Evolutionary conservation across 257 asterid genomes (phyloP).

Genomic region (Knoxia roxburghii): DNA sequence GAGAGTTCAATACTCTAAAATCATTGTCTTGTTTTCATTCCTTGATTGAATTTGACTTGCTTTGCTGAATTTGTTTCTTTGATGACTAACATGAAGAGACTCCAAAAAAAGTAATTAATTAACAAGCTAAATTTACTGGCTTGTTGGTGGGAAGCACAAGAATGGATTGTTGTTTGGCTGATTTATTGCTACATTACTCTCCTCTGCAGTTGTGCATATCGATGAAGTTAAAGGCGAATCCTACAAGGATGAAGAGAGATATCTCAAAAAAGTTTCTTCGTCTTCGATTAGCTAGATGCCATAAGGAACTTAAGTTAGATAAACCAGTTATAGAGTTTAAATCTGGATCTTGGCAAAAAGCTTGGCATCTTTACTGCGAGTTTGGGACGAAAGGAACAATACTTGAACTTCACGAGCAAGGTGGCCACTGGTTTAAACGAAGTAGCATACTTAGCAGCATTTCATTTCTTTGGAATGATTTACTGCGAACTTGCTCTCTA

Average conservation of each 20-base stretch:
- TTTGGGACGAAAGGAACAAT: conserved; percentile 74
- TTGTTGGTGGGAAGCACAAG: neutral
- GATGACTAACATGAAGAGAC: neutral
- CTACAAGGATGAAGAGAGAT: conserved; percentile 23
- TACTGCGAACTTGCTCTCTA: conserved; percentile 70
- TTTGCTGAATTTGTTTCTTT: neutral
- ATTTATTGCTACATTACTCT: conserved; percentile 13
- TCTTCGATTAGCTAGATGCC: conserved; percentile 58
- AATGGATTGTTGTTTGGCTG: neutral
- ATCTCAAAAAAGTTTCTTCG: conserved; percentile 54
- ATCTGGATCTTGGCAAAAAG: conserved; percentile 56
- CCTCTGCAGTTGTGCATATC: conserved; percentile 53
- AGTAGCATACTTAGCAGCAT: conserved; percentile 37
- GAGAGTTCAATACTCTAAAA: neutral
- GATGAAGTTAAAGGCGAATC: conserved; percentile 35
- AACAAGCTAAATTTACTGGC: neutral
- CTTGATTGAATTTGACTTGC: neutral
- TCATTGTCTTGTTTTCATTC: neutral
- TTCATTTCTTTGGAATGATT: conserved; percentile 72
- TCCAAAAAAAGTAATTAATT: neutral
- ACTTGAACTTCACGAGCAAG: conserved; percentile 59
- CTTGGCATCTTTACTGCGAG: conserved; percentile 77
- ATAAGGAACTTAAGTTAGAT: conserved; percentile 68
- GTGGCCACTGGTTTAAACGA: conserved; percentile 56
- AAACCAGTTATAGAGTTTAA: conserved; percentile 36